Percentiles rank a stretch among this genome's conserved stretches.
Conservation (phyloP, 225 moss, liverwort and hornwort species). For the Bryoerythrophyllum caledonicum region DNA sequence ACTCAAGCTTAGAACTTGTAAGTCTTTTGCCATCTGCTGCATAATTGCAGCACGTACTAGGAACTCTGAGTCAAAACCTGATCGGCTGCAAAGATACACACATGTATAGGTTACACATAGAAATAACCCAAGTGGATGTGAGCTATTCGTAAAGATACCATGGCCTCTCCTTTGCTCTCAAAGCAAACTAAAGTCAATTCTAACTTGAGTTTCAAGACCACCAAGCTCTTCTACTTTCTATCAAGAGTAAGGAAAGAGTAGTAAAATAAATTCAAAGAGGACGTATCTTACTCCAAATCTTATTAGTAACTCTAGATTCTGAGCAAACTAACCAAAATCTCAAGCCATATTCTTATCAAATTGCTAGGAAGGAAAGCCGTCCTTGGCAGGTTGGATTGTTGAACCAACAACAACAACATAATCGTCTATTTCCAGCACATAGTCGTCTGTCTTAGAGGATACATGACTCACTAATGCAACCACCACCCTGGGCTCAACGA, state of each 20-base stretch:
- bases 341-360: constrained; percentile 15
- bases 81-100: constrained; percentile 23
- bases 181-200: too few species aligned
- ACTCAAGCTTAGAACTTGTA: background rate
- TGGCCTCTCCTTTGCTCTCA: too few species aligned
- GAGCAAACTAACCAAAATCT: background rate
- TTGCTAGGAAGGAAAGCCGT: constrained; percentile 7
- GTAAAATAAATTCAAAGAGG: too few species aligned
- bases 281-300: too few species aligned
- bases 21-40: background rate
- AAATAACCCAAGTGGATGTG: background rate
- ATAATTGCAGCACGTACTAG: constrained; percentile 23
- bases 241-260: too few species aligned
- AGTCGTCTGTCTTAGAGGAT: background rate
- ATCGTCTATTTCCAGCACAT: background rate
- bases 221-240: too few species aligned
- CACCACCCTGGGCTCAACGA: background rate
- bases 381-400: background rate
- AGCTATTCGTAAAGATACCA: too few species aligned
- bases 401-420: background rate
- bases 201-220: too few species aligned
- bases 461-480: background rate
- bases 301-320: background rate
- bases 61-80: constrained; percentile 16
- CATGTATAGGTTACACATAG: background rate